These are phyloP conservation scores for Angomonas ambiguus DNA, from an alignment of 208 protist genomes.

Conservation along the genomic window DNA sequence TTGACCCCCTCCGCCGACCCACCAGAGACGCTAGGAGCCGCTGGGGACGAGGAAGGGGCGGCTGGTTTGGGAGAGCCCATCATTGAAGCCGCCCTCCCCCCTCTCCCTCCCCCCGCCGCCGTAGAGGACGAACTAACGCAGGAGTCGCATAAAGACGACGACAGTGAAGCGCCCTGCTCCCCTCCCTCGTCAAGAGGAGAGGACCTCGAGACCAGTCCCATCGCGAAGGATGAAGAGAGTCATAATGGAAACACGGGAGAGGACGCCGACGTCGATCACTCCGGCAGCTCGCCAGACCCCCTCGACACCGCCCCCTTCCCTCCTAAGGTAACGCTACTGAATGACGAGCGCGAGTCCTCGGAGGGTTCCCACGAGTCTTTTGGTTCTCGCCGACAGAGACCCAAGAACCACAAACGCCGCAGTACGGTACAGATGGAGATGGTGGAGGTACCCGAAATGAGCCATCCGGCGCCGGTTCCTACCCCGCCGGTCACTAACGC, in stretches of 20 bases:
- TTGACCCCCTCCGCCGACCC: background rate
- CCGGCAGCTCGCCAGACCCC: too few relatives aligned
- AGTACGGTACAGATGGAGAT: constrained; percentile 37
- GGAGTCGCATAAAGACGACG: background rate
- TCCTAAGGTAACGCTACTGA: background rate
- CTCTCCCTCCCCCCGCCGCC: background rate
- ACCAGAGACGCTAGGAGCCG: background rate
- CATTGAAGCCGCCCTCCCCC: background rate
- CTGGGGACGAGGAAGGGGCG: background rate
- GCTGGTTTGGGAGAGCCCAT: background rate
- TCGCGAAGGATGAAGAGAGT: too few relatives aligned
- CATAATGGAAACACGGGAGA: too few relatives aligned
- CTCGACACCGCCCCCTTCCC: too few relatives aligned
- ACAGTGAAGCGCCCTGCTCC: constrained; percentile 2
- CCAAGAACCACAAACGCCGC: constrained; percentile 18
- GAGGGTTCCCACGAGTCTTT: constrained; percentile 17
- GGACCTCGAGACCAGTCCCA: too few relatives aligned
- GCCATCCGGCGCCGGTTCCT: background rate
- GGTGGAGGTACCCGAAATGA: constrained; percentile 9
- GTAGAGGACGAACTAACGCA: background rate
- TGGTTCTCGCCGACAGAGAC: constrained; percentile 27
- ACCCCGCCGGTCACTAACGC: background rate
- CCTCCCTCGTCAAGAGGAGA: too few relatives aligned
- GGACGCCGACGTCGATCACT: too few relatives aligned
- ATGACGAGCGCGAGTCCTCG: background rate